Evolutionary conservation across 192 early-diverging fungal genomes (phyloP), one percentile per base, ranked within the genome.

Genomic region (Mycoemilia scoparia): DNA sequence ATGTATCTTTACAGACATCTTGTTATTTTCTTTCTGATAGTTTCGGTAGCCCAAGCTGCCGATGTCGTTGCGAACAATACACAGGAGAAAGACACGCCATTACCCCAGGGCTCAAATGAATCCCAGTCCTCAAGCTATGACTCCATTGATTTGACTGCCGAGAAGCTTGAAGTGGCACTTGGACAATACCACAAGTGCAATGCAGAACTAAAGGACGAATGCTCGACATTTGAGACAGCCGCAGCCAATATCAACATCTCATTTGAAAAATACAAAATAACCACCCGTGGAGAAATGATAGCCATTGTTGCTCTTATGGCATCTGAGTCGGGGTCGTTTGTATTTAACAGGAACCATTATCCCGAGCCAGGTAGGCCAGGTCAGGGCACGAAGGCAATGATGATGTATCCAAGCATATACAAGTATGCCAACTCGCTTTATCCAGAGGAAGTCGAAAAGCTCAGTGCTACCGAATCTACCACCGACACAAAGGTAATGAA

Each of bases 301-400:
- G 40, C 40, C 1, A 25, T 33, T 9, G 18, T 33, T 8, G 13
- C 40, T 4, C 31, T 33, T 2, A 42, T 42, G 30, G 30, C 31
- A 15, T 33, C 14, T 4, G 40, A 42, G 40, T 33, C 30, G 1
- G 20, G 10, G 2, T 26, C 7, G 32, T 42, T 31, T 31, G 13
- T 13, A 26, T 42, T 27, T 26, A 42, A 42, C 22, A 42, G 19
- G 32, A 42, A 42, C 40, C 40, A 42, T 19, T 42, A 11, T 7
- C 40, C 40, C 10, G n/a, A n/a, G n/a, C n/a, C n/a, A n/a, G 40
- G 40, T 8, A 23, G 40, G 21, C 27, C 40, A 17, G 40, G 40
- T 24, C 40, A 42, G 40, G 40, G 40, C 2, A 42, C 40, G 4
- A 21, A 25, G 23, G 27, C 13, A 7, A 42, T 42, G 40, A 30